Evolutionary conservation across 2,329 filamentous ascomycete species (phyloP).

Genomic region (Ceratocystis alfenasii): DNA sequence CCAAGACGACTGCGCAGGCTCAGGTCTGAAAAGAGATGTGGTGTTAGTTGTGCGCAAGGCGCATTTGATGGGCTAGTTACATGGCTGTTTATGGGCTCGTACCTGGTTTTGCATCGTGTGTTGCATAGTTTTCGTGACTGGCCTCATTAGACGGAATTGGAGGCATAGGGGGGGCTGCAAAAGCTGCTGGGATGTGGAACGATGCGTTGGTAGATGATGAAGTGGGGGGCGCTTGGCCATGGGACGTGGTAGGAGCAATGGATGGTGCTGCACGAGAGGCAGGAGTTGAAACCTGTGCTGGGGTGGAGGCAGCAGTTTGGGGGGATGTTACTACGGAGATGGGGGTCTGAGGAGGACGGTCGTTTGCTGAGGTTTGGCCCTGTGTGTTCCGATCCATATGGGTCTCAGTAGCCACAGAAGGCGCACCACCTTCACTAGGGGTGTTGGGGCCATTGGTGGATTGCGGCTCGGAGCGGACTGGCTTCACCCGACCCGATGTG

Average conservation of each 20-base stretch:
- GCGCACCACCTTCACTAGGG: background rate
- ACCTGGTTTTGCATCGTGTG: slow-evolving; percentile 25
- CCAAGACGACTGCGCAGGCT: slow-evolving; percentile 43
- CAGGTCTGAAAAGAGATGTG: slow-evolving; percentile 3
- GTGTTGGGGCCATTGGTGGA: slow-evolving; percentile 7
- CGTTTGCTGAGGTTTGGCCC: background rate
- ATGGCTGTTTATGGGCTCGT: background rate
- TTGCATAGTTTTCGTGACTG: slow-evolving; percentile 34
- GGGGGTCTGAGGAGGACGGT: slow-evolving; percentile 17
- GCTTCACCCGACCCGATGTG: slow-evolving; percentile 31
- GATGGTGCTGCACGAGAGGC: slow-evolving; percentile 12
- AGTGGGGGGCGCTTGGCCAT: slow-evolving; percentile 15
- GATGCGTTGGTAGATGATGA: slow-evolving; percentile 15
- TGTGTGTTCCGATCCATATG: background rate
- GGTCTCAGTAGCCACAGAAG: slow-evolving; percentile 11
- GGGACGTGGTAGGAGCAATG: slow-evolving; percentile 17
- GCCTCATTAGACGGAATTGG: slow-evolving; percentile 29
- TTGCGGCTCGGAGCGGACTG: slow-evolving; percentile 25
- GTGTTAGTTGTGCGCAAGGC: background rate
- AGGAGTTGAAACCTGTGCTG: slow-evolving; percentile 16
- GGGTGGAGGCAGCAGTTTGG: slow-evolving; percentile 16
- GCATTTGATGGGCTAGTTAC: background rate
- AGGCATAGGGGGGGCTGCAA: slow-evolving; percentile 20
- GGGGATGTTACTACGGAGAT: slow-evolving; percentile 17
- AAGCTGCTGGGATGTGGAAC: slow-evolving; percentile 16